These are phyloP conservation scores for Phytomonas sp. DNA, from an alignment of 208 protist species.

Conservation along the genomic window DNA sequence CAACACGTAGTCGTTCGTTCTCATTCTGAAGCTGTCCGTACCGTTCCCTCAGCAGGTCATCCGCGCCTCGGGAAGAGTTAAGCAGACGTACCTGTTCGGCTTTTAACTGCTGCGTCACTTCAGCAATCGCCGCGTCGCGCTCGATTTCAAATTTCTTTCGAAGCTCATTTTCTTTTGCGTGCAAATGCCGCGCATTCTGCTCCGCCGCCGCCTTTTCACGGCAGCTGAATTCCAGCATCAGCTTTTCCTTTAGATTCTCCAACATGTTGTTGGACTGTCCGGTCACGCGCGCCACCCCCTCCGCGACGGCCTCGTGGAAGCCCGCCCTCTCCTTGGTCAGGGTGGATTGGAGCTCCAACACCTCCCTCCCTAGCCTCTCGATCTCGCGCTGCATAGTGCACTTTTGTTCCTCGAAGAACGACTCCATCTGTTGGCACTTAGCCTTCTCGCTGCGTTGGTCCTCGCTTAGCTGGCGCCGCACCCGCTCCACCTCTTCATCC, in stretches of 20 bases:
- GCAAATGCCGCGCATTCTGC: slow-evolving; percentile 40
- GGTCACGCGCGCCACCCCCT: slow-evolving; percentile 58
- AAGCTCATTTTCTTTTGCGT: slow-evolving; percentile 46
- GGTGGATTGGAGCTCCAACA: slow-evolving; percentile 39
- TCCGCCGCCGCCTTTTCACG: slow-evolving; percentile 47
- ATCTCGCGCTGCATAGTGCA: slow-evolving; percentile 57
- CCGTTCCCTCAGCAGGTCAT: slow-evolving; percentile 57
- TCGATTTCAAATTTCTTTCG: slow-evolving; percentile 53
- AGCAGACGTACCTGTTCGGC: slow-evolving; percentile 46
- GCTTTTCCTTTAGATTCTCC: slow-evolving; percentile 46
- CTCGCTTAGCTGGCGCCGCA: slow-evolving; percentile 59
- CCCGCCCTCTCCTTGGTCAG: slow-evolving; percentile 49
- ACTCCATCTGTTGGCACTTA: slow-evolving; percentile 52
- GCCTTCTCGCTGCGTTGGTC: slow-evolving; percentile 33
- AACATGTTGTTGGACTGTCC: slow-evolving; percentile 51
- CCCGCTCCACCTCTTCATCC: slow-evolving; percentile 41
- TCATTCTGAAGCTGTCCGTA: slow-evolving; percentile 46
- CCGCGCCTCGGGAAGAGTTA: slow-evolving; percentile 39
- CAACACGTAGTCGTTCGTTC: slow-evolving; percentile 61
- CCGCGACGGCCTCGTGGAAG: slow-evolving; percentile 64
- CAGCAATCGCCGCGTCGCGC: slow-evolving; percentile 59
- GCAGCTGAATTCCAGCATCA: slow-evolving; percentile 46
- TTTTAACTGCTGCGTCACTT: slow-evolving; percentile 58
- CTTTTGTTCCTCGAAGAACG: slow-evolving; percentile 57
- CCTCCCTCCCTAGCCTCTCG: slow-evolving; percentile 45